These are phyloP conservation scores for Volvariella volvacea DNA, from an alignment of 1,284 basidiomycete genomes.

Conservation along the genomic window DNA sequence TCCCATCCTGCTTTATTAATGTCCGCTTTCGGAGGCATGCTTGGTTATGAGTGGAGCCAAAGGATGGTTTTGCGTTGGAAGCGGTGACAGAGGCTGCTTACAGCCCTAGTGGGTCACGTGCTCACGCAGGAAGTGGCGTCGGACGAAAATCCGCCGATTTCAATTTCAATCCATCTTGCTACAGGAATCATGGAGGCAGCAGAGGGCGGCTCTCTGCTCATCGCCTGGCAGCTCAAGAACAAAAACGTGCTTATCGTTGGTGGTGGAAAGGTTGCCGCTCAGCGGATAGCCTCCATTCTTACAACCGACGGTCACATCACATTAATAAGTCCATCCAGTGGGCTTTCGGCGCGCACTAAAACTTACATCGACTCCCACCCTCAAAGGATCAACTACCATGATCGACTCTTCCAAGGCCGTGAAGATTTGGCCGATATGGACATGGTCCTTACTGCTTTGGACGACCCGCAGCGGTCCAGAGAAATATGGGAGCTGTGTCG, in stretches of 20 bases:
- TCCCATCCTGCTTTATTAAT: constrained; percentile 92
- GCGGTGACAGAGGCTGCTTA: constrained; percentile 2
- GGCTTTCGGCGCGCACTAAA: constrained; percentile 56
- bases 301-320: constrained; percentile 55
- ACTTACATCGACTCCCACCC: constrained; percentile 41
- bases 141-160: no score
- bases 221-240: constrained; percentile 84
- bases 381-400: constrained; percentile 62
- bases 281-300: constrained; percentile 70
- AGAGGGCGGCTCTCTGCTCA: constrained; percentile 65
- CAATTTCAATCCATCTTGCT: not conserved
- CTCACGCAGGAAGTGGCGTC: not conserved
- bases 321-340: constrained; percentile 53
- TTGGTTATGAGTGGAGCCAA: constrained; percentile 7
- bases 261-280: constrained; percentile 82
- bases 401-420: constrained; percentile 57
- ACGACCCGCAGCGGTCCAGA: constrained; percentile 71
- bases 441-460: constrained; percentile 94
- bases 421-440: constrained; percentile 63
- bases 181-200: constrained; percentile 3
- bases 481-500: constrained; percentile 73
- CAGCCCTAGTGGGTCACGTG: constrained; percentile 4
- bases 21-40: constrained; percentile 70
- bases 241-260: constrained; percentile 83
- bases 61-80: not conserved